Conservation (phyloP, 2,329 filamentous ascomycete species). For the Cladosporium sp. region DNA sequence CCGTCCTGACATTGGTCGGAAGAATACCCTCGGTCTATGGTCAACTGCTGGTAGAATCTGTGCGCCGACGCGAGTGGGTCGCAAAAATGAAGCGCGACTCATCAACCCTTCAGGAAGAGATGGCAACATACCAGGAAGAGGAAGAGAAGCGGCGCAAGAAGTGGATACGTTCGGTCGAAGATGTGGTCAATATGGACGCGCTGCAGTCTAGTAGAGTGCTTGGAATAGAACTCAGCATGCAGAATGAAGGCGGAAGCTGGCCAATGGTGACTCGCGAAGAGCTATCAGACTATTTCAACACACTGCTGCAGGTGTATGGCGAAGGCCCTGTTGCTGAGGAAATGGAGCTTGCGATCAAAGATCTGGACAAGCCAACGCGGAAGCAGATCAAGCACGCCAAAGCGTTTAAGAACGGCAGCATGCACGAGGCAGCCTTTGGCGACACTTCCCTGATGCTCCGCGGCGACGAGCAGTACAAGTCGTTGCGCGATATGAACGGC, state of each 20-base stretch:
- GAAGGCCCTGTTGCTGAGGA: slow-evolving; percentile 69
- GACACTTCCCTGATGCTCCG: slow-evolving; percentile 80
- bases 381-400: slow-evolving; percentile 85
- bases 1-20: slow-evolving; percentile 75
- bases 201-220: slow-evolving; percentile 66
- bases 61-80: slow-evolving; percentile 84
- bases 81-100: slow-evolving; percentile 89
- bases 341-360: slow-evolving; percentile 72
- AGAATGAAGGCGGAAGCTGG: slow-evolving; percentile 78
- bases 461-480: slow-evolving; percentile 77
- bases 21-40: slow-evolving; percentile 88
- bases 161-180: slow-evolving; percentile 84
- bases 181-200: slow-evolving; percentile 66
- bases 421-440: slow-evolving; percentile 87
- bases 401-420: slow-evolving; percentile 93
- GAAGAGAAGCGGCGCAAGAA: slow-evolving; percentile 84
- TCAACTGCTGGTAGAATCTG: slow-evolving; percentile 80
- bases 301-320: slow-evolving; percentile 63
- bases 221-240: slow-evolving; percentile 80
- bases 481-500: slow-evolving; percentile 54
- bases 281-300: slow-evolving; percentile 69
- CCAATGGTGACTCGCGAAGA: slow-evolving; percentile 74
- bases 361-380: slow-evolving; percentile 77
- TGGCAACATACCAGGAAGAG: slow-evolving; percentile 88
- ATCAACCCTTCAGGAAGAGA: slow-evolving; percentile 83